Percentiles rank a stretch among this genome's conserved stretches.
Evolutionary conservation across 345 rosid species (phyloP).

Genomic region (Populus davidiana): DNA sequence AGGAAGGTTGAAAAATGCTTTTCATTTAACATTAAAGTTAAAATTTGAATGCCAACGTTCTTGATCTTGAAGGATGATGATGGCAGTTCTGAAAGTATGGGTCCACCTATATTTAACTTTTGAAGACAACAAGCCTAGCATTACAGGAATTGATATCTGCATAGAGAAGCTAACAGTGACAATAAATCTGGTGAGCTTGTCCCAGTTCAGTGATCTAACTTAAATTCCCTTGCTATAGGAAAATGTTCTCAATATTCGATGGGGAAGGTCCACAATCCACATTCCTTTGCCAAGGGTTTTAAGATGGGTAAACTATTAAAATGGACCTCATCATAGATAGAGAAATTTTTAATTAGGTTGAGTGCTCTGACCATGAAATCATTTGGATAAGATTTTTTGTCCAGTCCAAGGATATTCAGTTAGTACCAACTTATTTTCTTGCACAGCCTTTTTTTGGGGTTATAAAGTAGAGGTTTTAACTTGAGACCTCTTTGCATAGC

Average conservation of each 20-base stretch:
- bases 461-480: no score
- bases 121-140: no score
- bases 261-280: neutral
- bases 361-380: neutral
- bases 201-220: neutral
- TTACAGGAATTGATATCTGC: neutral
- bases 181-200: neutral
- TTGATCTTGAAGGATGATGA: neutral
- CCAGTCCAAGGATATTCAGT: neutral
- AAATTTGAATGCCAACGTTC: neutral
- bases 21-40: neutral
- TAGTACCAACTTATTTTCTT: neutral
- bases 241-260: neutral
- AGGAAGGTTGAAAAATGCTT: neutral
- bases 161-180: neutral
- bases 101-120: neutral
- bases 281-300: neutral
- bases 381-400: neutral
- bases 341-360: neutral
- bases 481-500: neutral
- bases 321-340: neutral
- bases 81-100: neutral
- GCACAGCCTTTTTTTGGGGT: neutral
- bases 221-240: neutral
- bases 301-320: neutral